A percentile compares a stretch with the other conserved stretches of the same genome.
phyloP scores from a whole-genome alignment of 495 filamentous ascomycete species.

The Tirmania nivea region DNA sequence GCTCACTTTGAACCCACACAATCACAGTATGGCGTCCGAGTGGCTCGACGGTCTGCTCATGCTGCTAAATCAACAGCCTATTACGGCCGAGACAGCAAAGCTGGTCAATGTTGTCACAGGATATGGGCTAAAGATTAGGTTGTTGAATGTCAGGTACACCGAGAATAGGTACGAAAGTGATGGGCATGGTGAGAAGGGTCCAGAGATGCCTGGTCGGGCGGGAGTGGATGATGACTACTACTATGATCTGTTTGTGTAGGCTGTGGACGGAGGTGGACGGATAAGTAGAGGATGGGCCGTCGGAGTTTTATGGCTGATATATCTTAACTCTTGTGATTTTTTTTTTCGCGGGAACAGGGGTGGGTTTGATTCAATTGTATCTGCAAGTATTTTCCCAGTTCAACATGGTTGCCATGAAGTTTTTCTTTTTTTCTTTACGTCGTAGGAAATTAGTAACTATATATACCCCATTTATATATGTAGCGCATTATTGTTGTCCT shows the following conservation, averaged over 20 bases:
- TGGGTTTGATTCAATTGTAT: too few species aligned
- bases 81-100: slow-evolving; percentile 87
- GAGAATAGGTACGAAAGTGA: slow-evolving; percentile 20
- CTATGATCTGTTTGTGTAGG: slow-evolving; percentile 34
- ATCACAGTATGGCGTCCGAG: slow-evolving; percentile 70
- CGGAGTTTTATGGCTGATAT: too few species aligned
- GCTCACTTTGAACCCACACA: slow-evolving; percentile 59
- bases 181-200: slow-evolving; percentile 31
- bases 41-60: slow-evolving; percentile 94
- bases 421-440: too few species aligned
- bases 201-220: slow-evolving; percentile 36
- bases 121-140: slow-evolving; percentile 78
- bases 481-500: too few species aligned
- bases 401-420: too few species aligned
- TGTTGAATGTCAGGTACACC: slow-evolving; percentile 81
- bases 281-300: too few species aligned
- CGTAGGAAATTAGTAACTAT: too few species aligned
- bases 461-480: too few species aligned
- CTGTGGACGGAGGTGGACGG: neutral
- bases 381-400: too few species aligned
- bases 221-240: slow-evolving; percentile 47
- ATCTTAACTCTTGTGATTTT: too few species aligned
- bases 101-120: slow-evolving; percentile 64
- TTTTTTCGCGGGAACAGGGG: too few species aligned
- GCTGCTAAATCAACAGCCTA: slow-evolving; percentile 83